Base-by-base conservation (phyloP, 78 protist genomes). In the Dictyostelium purpureum region DNA sequence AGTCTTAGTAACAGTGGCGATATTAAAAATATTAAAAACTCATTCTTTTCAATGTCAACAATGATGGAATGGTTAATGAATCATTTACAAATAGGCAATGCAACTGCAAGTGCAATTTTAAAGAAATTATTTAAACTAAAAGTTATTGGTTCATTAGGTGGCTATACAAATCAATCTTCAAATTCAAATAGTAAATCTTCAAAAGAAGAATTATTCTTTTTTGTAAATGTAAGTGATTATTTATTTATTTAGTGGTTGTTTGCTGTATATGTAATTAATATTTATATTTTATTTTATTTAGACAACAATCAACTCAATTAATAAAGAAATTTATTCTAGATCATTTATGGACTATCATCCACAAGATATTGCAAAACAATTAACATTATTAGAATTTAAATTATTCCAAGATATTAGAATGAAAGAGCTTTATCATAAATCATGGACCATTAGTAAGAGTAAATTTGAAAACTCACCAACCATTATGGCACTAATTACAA, bases 351-450 rank as follows among this genome's bases (percentile, higher is more conserved):
- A 85, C 45, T 73, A 85, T 45, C 42, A 63, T 59, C 82, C 91
- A 43, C 81, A 73, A 3, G 91, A 85, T 73, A 52, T 85, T 56
- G 91, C 81, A 18, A 85, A 85, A 45, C 91, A 85, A 56, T 45
- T 85, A 35, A 73, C 91, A 18, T 35, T 85, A 7, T 28, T 73
- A 4, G 91, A 85, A 43, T 85, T 85, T 57, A 47, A 57, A 21
- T 35, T 73, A 28, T 85, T 85, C 66, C 79, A 73, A 59, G 21
- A 47, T 31, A 63, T 82, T 16, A 70, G 40, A 45, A 28, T 59
- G 54, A 70, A 59, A 42, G 91, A 85, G n/a, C 28, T 85, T 35
- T 85, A 85, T 59, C 28, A 66, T 59, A 85, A 85, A 19, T 59
- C 80, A 18, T 85, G 91, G 91, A 85, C 91, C 0, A 51, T 59